Evolutionary conservation across 1,139 yeast species (phyloP).

Genomic region (Pneumocystis sp.): DNA sequence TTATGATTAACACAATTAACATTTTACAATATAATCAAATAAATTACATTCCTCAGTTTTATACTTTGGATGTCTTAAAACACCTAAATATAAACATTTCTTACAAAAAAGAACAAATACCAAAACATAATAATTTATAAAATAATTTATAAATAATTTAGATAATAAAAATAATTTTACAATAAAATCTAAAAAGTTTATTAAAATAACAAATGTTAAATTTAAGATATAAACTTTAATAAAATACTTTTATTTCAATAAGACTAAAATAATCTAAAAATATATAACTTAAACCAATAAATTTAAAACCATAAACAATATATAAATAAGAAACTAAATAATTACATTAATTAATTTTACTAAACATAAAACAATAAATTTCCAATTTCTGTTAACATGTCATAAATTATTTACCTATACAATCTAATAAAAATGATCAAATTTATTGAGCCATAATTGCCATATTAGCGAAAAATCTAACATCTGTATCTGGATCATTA

Average conservation of each 20-base stretch:
- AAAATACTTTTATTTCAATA: background rate
- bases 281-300: background rate
- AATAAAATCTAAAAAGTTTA: background rate
- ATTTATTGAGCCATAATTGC: constrained; percentile 21
- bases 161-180: no score
- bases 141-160: background rate
- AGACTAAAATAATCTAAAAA: background rate
- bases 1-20: background rate
- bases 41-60: background rate
- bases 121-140: background rate
- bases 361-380: background rate
- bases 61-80: background rate
- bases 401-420: background rate
- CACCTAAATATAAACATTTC: background rate
- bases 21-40: background rate
- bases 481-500: constrained; percentile 75
- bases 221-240: no score
- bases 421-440: background rate
- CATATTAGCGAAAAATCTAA: constrained; percentile 64
- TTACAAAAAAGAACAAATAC: background rate
- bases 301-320: background rate
- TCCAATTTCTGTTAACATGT: background rate
- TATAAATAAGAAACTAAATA: background rate
- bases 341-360: no score
- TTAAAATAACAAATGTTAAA: background rate